These are phyloP conservation scores for Cladosporium sp. DNA, from an alignment of 2,329 filamentous ascomycete species.

Conservation along the genomic window DNA sequence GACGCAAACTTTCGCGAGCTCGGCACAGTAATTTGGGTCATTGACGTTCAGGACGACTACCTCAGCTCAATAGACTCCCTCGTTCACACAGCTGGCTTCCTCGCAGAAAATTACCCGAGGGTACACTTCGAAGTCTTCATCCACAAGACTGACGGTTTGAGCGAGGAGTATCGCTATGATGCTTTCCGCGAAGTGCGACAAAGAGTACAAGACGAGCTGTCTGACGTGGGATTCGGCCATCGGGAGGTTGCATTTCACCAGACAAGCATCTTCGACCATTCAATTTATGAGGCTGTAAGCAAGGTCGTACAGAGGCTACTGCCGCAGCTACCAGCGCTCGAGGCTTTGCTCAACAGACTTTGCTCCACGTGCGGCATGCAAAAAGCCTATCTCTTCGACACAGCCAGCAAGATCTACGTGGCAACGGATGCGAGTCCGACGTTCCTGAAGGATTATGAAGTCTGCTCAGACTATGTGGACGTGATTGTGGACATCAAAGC, in stretches of 20 bases:
- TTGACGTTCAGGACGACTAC: slow-evolving; percentile 97
- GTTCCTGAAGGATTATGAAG: slow-evolving; percentile 94
- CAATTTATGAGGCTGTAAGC: slow-evolving; percentile 95
- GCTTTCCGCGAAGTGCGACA: slow-evolving; percentile 96
- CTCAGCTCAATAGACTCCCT: slow-evolving; percentile 83
- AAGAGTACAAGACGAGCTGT: slow-evolving; percentile 91
- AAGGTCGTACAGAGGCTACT: slow-evolving; percentile 98
- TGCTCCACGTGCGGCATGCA: slow-evolving; percentile 93
- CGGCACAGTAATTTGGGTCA: slow-evolving; percentile 95
- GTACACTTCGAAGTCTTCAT: slow-evolving; percentile 99
- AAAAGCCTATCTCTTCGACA: slow-evolving; percentile 97
- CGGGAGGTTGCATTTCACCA: slow-evolving; percentile 91
- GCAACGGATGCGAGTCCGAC: slow-evolving; percentile 90
- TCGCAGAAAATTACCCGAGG: slow-evolving; percentile 82
- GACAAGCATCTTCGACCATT: slow-evolving; percentile 97
- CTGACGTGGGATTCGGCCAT: slow-evolving; percentile 88
- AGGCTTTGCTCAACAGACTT: slow-evolving; percentile 88
- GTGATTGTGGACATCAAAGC: slow-evolving; percentile 96
- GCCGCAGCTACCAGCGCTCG: slow-evolving; percentile 84
- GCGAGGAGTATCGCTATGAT: slow-evolving; percentile 92
- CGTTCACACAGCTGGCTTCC: slow-evolving; percentile 81
- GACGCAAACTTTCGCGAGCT: slow-evolving; percentile 92
- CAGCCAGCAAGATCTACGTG: slow-evolving; percentile 97
- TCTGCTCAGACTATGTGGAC: slow-evolving; percentile 97
- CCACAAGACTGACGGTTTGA: slow-evolving; percentile 97